Evolutionary conservation across 441 rosid genomes (phyloP).

Genomic region (Dalechampia spathulata): DNA sequence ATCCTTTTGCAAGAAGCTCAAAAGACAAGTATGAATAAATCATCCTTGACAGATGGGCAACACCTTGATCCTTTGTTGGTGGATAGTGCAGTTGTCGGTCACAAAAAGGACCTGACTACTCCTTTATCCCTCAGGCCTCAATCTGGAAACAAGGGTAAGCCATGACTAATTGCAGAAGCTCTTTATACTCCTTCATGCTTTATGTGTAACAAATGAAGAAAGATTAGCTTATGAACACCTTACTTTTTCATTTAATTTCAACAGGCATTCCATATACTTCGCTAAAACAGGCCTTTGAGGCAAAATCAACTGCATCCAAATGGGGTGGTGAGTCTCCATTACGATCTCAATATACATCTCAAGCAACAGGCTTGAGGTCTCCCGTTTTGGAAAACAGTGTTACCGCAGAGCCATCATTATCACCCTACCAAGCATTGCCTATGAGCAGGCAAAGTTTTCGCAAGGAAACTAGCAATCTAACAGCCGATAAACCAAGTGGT

Average conservation of each 20-base stretch:
- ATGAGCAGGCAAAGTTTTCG: constrained; percentile 21
- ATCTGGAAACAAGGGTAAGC: constrained; percentile 47
- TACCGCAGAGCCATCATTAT: constrained; percentile 24
- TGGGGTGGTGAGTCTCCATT: constrained; percentile 26
- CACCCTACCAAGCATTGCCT: constrained; percentile 27
- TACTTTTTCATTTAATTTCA: constrained; percentile 11
- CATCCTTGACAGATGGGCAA: constrained; percentile 33
- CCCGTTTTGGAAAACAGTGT: constrained; percentile 29
- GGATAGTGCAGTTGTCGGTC: constrained; percentile 29
- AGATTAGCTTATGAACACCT: constrained; percentile 12
- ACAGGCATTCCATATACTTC: constrained; percentile 37
- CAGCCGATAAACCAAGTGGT: constrained; percentile 23
- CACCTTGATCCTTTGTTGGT: constrained; percentile 20
- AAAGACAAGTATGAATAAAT: constrained; percentile 35
- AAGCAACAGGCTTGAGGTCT: constrained; percentile 27
- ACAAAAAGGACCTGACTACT: constrained; percentile 30
- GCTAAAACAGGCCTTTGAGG: constrained; percentile 30
- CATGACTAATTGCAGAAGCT: constrained; percentile 7
- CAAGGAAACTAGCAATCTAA: constrained; percentile 21
- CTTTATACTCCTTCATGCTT: neutral
- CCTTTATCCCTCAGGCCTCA: constrained; percentile 32
- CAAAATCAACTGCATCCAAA: constrained; percentile 32
- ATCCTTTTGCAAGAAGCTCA: constrained; percentile 56
- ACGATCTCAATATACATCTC: constrained; percentile 23
- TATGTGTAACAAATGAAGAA: constrained; percentile 10